Evolutionary conservation across 805 yeast species (phyloP), one percentile per base, ranked within the genome.

Genomic region (Kodamaea fukazawae): DNA sequence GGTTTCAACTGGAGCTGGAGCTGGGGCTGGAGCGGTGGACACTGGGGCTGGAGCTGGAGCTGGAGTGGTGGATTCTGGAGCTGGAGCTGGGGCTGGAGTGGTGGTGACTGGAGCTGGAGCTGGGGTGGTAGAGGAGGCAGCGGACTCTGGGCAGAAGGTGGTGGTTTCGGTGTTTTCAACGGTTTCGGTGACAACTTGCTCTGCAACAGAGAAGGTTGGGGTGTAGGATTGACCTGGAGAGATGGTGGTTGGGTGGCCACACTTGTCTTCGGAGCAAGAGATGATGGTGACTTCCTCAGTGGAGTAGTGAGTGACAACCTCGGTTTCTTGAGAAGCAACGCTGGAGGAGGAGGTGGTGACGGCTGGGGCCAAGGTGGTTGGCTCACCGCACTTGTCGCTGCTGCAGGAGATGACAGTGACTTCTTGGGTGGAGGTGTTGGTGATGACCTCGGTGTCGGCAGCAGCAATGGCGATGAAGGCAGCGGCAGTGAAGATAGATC

Each of bases 241-340:
- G 23, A 7, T 4, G 34, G 20, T 20, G 26, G 26, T 12, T 20
- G 18, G 40, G 41, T 7, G 44, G 44, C 51, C 44, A 50, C 50
- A 7, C 31, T 26, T 13, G 39, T 54, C 22, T 45, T 53, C 44
- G 34, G 56, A 43, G 35, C 59, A 55, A 26, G 60, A 52, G 38
- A 58, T 55, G 50, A 57, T 48, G 46, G 61, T 57, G 44, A 29
- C 39, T 22, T 27, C 34, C 13, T 31, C 42, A 42, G 62, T 58
- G 46, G 66, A 65, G 46, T 70, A 64, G 43, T 57, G 48, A 39
- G 71, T 65, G 50, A 70, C 63, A 63, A 57, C 62, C 36, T 52
- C 44, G 34, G 70, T 65, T 41, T 51, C 60, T 23, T 47, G 51
- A 49, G 66, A 67, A 29, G 51, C 43, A 33, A 63, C 61, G 34